Percentiles rank a stretch among this genome's conserved stretches.
phyloP scores from a whole-genome alignment of 2,329 filamentous ascomycete species.

The Trichoderma asperellum region DNA sequence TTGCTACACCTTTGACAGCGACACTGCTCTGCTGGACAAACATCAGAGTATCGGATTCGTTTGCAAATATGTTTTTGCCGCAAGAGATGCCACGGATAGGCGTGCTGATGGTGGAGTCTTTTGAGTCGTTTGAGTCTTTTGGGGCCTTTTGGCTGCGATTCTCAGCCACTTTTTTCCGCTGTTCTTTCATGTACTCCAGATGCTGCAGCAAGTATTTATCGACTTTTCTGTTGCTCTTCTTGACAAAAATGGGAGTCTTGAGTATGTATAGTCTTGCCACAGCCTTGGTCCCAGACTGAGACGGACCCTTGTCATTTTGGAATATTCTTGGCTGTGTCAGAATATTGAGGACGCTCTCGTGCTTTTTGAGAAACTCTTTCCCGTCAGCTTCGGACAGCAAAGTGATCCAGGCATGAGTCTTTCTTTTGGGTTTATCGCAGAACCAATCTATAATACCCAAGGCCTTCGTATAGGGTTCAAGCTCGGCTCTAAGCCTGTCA shows the following conservation, averaged over 20 bases:
- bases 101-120: conserved; percentile 32
- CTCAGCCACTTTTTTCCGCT: conserved; percentile 30
- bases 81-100: conserved; percentile 43
- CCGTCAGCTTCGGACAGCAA: conserved; percentile 50
- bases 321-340: not conserved
- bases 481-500: conserved; percentile 43
- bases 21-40: conserved; percentile 49
- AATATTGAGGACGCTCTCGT: conserved; percentile 36
- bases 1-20: conserved; percentile 36
- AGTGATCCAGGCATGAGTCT: conserved; percentile 44
- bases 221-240: conserved; percentile 42
- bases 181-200: conserved; percentile 37
- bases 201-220: conserved; percentile 36
- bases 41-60: conserved; percentile 39
- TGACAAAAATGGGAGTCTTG: conserved; percentile 37
- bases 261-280: conserved; percentile 40
- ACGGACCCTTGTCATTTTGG: not conserved
- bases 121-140: conserved; percentile 9
- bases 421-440: conserved; percentile 48
- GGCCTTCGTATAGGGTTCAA: conserved; percentile 46
- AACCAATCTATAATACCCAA: conserved; percentile 49
- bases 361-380: conserved; percentile 45
- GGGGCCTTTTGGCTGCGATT: conserved; percentile 11
- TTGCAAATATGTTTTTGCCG: conserved; percentile 53
- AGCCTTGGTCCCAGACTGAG: not conserved